A percentile compares a stretch with the other conserved stretches of the same genome.
phyloP scores from a whole-genome alignment of 2,329 filamentous ascomycete genomes.

The Phyllosticta ampelicida region DNA sequence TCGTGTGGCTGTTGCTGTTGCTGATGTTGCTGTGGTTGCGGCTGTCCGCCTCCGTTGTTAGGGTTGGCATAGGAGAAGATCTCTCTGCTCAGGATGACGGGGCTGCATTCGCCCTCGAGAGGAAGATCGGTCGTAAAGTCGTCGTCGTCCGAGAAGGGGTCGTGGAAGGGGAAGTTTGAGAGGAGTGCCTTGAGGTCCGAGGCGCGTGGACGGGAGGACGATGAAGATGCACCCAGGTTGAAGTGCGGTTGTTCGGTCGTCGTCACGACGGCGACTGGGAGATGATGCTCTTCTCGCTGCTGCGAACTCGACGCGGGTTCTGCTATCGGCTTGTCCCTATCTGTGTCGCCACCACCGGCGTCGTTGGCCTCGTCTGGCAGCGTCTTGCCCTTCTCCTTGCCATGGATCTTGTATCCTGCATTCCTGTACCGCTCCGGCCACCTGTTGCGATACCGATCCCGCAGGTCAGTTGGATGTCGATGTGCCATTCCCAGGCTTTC shows the following conservation, averaged over 20 bases:
- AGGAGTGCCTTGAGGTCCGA: constrained; percentile 14
- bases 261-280: not conserved
- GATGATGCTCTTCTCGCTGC: not conserved
- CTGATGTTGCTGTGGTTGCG: not conserved
- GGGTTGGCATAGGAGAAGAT: constrained; percentile 29
- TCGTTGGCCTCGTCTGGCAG: constrained; percentile 3
- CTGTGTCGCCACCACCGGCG: not conserved
- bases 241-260: not conserved
- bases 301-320: not conserved
- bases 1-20: not conserved
- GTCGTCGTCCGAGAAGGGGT: constrained; percentile 17
- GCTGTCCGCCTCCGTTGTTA: not conserved
- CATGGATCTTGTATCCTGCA: constrained; percentile 33
- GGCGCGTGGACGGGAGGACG: not conserved
- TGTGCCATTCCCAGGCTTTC: constrained; percentile 39
- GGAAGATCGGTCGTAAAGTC: constrained; percentile 9
- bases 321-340: not conserved
- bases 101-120: constrained; percentile 17
- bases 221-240: not conserved
- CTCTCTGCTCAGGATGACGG: constrained; percentile 26
- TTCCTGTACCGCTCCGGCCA: constrained; percentile 47
- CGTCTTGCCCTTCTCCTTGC: constrained; percentile 19
- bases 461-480: constrained; percentile 42
- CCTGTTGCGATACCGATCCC: constrained; percentile 50
- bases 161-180: constrained; percentile 15